A percentile compares a stretch with the other conserved stretches of the same genome.
Conservation (phyloP, 208 protist species). For the Wallacemonas sp. region DNA sequence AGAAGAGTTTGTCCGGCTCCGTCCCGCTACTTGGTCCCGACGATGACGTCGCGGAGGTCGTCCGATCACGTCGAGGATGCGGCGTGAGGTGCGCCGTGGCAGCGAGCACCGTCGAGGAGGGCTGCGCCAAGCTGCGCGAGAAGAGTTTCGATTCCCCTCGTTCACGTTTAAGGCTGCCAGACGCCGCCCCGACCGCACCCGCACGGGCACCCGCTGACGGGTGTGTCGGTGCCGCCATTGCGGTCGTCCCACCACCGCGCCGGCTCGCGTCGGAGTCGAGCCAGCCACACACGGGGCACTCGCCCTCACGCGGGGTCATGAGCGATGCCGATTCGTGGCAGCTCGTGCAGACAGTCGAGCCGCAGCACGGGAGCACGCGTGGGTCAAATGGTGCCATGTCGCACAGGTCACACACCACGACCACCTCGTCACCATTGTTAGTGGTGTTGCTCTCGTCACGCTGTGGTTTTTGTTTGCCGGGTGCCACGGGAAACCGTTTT, state of each 20-base stretch:
- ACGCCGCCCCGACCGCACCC: too few species aligned
- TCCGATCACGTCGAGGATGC: too few species aligned
- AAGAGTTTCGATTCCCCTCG: too few species aligned
- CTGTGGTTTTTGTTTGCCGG: constrained; percentile 18
- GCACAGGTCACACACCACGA: constrained; percentile 68
- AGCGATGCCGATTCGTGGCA: constrained; percentile 56
- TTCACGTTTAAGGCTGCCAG: too few species aligned
- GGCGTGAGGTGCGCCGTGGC: too few species aligned
- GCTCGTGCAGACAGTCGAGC: constrained; percentile 45
- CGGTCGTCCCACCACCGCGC: neutral
- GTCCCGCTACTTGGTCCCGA: too few species aligned
- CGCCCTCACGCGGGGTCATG: constrained; percentile 61
- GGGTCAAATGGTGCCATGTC: constrained; percentile 49
- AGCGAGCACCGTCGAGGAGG: too few species aligned
- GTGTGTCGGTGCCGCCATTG: too few species aligned
- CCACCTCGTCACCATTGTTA: constrained; percentile 17
- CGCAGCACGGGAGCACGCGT: constrained; percentile 50
- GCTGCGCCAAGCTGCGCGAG: too few species aligned
- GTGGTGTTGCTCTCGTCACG: neutral
- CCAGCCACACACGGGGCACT: constrained; percentile 73
- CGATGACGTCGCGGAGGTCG: too few species aligned
- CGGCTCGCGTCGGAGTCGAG: neutral
- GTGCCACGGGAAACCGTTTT: constrained; percentile 62
- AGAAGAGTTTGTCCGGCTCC: too few species aligned
- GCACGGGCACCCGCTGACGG: too few species aligned